Percentiles rank a stretch among this genome's conserved stretches.
Conservation (phyloP, 441 rosid species). For the Pelargonium hybrid region DNA sequence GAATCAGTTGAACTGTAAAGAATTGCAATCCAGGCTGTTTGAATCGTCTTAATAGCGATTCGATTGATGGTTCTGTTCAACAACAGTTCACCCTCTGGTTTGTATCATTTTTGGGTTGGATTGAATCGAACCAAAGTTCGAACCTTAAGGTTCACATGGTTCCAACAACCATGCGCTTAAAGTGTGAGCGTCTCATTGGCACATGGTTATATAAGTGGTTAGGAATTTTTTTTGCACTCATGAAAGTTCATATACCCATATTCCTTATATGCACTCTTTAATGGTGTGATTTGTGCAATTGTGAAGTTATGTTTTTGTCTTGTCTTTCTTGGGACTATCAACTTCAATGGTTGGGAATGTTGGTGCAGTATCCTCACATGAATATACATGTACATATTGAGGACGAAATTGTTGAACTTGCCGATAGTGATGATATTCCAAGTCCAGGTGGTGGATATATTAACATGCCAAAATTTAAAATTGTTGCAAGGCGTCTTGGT, state of each 20-base stretch:
- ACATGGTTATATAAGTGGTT: background rate
- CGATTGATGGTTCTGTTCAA: no score
- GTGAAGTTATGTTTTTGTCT: background rate
- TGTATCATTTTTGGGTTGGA: no score
- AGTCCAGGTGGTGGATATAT: conserved; percentile 35
- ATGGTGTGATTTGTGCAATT: background rate
- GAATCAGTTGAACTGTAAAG: no score
- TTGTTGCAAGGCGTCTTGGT: conserved; percentile 66
- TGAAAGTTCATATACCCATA: background rate
- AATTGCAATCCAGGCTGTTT: no score
- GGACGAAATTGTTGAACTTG: conserved; percentile 58
- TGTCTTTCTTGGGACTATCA: background rate
- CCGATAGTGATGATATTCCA: conserved; percentile 29
- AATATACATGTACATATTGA: conserved; percentile 61
- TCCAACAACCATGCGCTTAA: no score
- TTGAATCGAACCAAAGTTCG: no score
- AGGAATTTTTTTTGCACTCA: conserved; percentile 3
- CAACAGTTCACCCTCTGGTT: no score
- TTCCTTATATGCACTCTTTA: background rate
- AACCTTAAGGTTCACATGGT: no score
- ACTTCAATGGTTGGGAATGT: conserved; percentile 14
- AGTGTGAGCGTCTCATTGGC: background rate
- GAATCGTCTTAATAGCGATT: no score
- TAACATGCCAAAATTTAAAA: conserved; percentile 38
- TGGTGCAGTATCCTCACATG: conserved; percentile 69